phyloP scores from a whole-genome alignment of 192 early-diverging fungal genomes.

The Polychytrium aggregatum region DNA sequence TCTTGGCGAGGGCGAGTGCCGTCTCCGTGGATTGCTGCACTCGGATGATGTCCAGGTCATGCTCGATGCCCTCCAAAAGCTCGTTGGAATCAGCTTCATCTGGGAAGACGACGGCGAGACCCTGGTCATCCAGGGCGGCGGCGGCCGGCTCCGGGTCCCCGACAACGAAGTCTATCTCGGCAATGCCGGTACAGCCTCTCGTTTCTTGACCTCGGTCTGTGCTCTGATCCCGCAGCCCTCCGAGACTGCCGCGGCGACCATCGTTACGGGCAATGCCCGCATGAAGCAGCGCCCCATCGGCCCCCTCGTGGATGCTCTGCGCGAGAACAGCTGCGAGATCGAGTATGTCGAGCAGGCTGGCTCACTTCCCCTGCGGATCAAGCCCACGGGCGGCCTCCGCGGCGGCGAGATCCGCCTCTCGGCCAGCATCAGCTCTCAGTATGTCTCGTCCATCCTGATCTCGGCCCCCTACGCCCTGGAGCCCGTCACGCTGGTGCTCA shows the following conservation, averaged over 20 bases:
- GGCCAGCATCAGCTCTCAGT: slow-evolving; percentile 92
- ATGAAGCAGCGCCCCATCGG: slow-evolving; percentile 97
- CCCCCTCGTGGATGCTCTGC: slow-evolving; percentile 75
- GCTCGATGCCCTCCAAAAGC: slow-evolving; percentile 79
- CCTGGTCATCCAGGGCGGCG: slow-evolving; percentile 71
- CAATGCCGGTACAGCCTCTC: slow-evolving; percentile 93
- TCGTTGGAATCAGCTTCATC: slow-evolving; percentile 71
- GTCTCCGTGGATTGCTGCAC: slow-evolving; percentile 76
- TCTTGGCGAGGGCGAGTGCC: slow-evolving; percentile 67
- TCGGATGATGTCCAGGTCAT: slow-evolving; percentile 98
- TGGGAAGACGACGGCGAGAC: slow-evolving; percentile 92
- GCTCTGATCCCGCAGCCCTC: slow-evolving; percentile 51
- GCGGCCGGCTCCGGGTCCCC: slow-evolving; percentile 65
- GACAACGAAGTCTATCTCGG: slow-evolving; percentile 78
- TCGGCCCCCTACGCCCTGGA: slow-evolving; percentile 85
- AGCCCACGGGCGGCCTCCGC: slow-evolving; percentile 59
- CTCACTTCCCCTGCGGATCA: slow-evolving; percentile 76
- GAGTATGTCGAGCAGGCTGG: slow-evolving; percentile 69
- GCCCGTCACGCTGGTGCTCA: slow-evolving; percentile 68
- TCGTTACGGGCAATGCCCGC: slow-evolving; percentile 89
- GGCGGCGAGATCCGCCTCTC: slow-evolving; percentile 84
- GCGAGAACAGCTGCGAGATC: slow-evolving; percentile 66
- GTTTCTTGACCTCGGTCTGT: slow-evolving; percentile 84
- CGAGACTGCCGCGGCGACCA: slow-evolving; percentile 2
- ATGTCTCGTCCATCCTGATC: slow-evolving; percentile 92